These are phyloP conservation scores for Phytophthora megakarya DNA, from an alignment of 352 stramenopile genomes.

Conservation along the genomic window DNA sequence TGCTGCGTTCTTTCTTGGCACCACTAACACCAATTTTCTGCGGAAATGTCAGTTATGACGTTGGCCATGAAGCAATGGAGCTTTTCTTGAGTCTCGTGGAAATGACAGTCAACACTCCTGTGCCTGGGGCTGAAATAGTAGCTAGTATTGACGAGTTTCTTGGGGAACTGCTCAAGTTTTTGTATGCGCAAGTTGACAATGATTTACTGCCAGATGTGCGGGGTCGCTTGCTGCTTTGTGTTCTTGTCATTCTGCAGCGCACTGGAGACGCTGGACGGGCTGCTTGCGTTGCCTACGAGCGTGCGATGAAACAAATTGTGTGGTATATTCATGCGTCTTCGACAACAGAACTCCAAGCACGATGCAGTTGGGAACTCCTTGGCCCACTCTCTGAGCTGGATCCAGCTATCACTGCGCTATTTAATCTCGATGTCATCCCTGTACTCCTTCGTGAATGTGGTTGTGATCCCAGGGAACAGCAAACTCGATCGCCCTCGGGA, in stretches of 20 bases:
- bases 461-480: conserved; percentile 4
- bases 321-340: conserved; percentile 37
- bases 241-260: conserved; percentile 61
- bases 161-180: conserved; percentile 38
- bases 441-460: conserved; percentile 62
- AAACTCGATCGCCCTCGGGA: conserved; percentile 8
- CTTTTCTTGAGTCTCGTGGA: conserved; percentile 42
- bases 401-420: conserved; percentile 59
- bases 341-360: conserved; percentile 37
- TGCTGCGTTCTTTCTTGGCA: conserved; percentile 32
- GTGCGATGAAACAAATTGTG: conserved; percentile 60
- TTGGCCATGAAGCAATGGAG: conserved; percentile 19
- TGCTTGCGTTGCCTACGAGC: conserved; percentile 55
- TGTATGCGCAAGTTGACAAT: conserved; percentile 50
- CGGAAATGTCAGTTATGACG: conserved; percentile 4
- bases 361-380: conserved; percentile 63
- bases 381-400: conserved; percentile 60
- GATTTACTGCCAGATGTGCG: conserved; percentile 40
- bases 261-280: conserved; percentile 56
- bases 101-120: conserved; percentile 33
- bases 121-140: conserved; percentile 29
- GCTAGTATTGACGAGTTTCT: conserved; percentile 45
- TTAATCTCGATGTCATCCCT: conserved; percentile 65
- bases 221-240: conserved; percentile 52
- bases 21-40: conserved; percentile 27